These are phyloP conservation scores for Dovyalis caffra DNA, from an alignment of 345 rosid genomes.

Conservation along the genomic window DNA sequence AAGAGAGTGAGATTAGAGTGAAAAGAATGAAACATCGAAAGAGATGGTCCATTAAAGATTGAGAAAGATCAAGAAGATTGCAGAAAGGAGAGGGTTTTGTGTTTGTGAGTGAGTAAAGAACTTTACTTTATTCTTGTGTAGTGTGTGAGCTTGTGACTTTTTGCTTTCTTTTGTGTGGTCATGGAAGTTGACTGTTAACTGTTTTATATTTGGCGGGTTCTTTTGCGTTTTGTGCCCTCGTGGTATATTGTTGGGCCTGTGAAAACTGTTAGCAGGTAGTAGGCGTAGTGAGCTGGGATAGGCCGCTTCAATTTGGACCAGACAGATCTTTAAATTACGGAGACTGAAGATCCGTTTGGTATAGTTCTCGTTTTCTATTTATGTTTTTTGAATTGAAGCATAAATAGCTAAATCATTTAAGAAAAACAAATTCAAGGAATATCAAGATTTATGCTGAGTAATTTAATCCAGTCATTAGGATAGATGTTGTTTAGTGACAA, in stretches of 20 bases:
- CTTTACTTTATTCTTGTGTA: conserved; percentile 33
- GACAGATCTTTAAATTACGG: too few relatives aligned
- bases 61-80: not conserved
- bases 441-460: too few relatives aligned
- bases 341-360: too few relatives aligned
- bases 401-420: too few relatives aligned
- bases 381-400: too few relatives aligned
- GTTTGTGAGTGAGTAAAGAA: conserved; percentile 15
- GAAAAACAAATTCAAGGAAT: too few relatives aligned
- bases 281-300: too few relatives aligned
- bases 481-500: too few relatives aligned
- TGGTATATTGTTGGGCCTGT: not conserved
- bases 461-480: too few relatives aligned
- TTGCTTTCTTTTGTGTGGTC: not conserved
- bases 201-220: not conserved
- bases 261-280: not conserved
- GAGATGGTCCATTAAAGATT: conserved; percentile 35
- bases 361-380: too few relatives aligned
- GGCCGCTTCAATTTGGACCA: not conserved
- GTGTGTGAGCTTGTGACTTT: not conserved
- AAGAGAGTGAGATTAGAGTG: not conserved
- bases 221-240: not conserved
- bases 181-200: not conserved
- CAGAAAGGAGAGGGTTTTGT: not conserved
- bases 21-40: not conserved